Evolutionary conservation across 192 early-diverging fungal species (phyloP).

Genomic region (Thamnidium elegans): DNA sequence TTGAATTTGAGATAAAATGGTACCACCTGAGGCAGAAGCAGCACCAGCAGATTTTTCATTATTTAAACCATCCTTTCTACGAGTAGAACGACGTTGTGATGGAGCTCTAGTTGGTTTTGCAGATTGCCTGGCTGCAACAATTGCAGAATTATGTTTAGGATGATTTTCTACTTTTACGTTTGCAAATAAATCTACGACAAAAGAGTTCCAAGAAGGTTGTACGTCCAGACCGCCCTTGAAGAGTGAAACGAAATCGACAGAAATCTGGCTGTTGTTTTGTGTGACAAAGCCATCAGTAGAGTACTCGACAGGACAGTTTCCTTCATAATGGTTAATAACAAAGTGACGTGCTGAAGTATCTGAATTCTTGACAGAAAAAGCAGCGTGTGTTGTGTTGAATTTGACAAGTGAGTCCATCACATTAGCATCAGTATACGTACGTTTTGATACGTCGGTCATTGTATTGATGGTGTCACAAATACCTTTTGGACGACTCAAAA

Average conservation of each 20-base stretch:
- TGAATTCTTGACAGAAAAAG: conserved; percentile 37
- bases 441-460: conserved; percentile 36
- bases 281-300: conserved; percentile 69
- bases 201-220: conserved; percentile 63
- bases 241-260: conserved; percentile 82
- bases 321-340: conserved; percentile 71
- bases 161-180: conserved; percentile 68
- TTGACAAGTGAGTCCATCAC: conserved; percentile 32
- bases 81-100: conserved; percentile 51
- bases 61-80: conserved; percentile 9
- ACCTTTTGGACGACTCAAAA: conserved; percentile 55
- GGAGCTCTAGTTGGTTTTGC: conserved; percentile 71
- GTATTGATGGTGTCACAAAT: conserved; percentile 41
- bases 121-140: conserved; percentile 71
- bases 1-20: conserved; percentile 53
- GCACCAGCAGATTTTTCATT: background rate
- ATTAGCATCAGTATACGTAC: conserved; percentile 40
- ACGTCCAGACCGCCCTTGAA: conserved; percentile 61
- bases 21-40: conserved; percentile 1
- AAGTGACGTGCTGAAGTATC: conserved; percentile 47
- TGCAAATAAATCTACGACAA: conserved; percentile 73
- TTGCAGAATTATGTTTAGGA: conserved; percentile 65
- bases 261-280: conserved; percentile 65
- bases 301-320: conserved; percentile 62
- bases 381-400: conserved; percentile 34